Conservation (phyloP, 2,329 filamentous ascomycete genomes). For the Ascochyta koolunga region DNA sequence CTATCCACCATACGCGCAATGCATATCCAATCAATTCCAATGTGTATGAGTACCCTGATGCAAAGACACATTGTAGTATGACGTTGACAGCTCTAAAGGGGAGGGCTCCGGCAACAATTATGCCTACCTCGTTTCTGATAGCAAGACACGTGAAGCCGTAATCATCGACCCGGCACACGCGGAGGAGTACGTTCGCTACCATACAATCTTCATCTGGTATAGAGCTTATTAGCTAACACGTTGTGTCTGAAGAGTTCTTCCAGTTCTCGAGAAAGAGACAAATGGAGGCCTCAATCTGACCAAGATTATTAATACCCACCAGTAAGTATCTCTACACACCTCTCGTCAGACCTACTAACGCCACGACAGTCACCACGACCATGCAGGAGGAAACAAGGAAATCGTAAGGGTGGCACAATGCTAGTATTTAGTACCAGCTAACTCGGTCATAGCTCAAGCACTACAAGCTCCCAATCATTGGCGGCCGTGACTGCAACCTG, state of each 20-base stretch:
- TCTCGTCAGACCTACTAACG: slow-evolving; percentile 7
- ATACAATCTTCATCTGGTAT: not conserved
- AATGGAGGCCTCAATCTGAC: slow-evolving; percentile 79
- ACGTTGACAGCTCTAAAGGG: slow-evolving; percentile 58
- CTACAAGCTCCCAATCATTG: slow-evolving; percentile 77
- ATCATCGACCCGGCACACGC: slow-evolving; percentile 83
- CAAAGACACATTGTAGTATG: not conserved
- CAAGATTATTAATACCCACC: slow-evolving; percentile 94
- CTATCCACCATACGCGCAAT: slow-evolving; percentile 60
- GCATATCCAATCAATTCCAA: slow-evolving; percentile 87
- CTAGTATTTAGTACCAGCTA: not conserved
- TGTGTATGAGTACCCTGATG: slow-evolving; percentile 66
- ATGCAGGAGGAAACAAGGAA: slow-evolving; percentile 88
- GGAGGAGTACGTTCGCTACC: slow-evolving; percentile 64
- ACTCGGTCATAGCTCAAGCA: slow-evolving; percentile 57
- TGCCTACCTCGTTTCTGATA: slow-evolving; percentile 67
- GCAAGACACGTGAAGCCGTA: slow-evolving; percentile 57
- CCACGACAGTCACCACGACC: slow-evolving; percentile 80
- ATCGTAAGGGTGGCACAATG: slow-evolving; percentile 61
- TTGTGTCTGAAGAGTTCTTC: slow-evolving; percentile 58
- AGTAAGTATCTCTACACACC: slow-evolving; percentile 63
- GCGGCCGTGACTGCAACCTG: slow-evolving; percentile 81
- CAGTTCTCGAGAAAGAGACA: slow-evolving; percentile 74
- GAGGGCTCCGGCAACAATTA: slow-evolving; percentile 81
- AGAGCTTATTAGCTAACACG: not conserved